Conservation (phyloP, 139 green algal genomes). For the Ettlia oleoabundans region DNA sequence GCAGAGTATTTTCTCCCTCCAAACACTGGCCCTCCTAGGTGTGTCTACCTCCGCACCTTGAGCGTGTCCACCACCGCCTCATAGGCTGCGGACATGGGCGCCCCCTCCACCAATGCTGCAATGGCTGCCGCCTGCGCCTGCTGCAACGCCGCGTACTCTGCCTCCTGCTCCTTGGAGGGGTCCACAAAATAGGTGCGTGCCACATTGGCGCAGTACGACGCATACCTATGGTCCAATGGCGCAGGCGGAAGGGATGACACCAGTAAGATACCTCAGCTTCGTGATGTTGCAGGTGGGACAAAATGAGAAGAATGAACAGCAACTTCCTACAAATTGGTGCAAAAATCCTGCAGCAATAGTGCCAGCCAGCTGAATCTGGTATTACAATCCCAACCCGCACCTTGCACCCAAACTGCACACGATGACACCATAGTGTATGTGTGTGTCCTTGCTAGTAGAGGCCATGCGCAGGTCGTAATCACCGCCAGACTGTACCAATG, state of each 20-base stretch:
- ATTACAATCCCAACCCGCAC: conserved; percentile 1
- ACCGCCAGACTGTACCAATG: conserved; percentile 88
- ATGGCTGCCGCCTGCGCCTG: conserved; percentile 85
- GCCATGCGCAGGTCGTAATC: conserved; percentile 75
- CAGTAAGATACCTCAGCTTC: too few species aligned
- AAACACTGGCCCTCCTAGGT: neutral
- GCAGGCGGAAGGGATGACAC: neutral
- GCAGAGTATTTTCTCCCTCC: neutral
- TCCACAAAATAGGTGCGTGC: conserved; percentile 92
- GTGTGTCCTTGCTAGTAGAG: conserved; percentile 52
- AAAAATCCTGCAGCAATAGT: neutral
- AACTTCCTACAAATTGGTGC: neutral
- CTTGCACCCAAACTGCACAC: conserved; percentile 49
- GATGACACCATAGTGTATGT: conserved; percentile 74
- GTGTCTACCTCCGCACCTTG: conserved; percentile 25
- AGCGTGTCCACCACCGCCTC: conserved; percentile 74
- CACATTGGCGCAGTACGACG: conserved; percentile 95
- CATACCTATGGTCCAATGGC: conserved; percentile 62
- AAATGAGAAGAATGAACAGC: too few species aligned
- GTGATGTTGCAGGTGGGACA: too few species aligned
- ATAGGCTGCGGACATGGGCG: conserved; percentile 69
- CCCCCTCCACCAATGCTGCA: conserved; percentile 72
- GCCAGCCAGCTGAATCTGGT: neutral
- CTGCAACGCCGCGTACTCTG: conserved; percentile 78
- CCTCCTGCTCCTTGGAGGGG: conserved; percentile 79